Base-by-base conservation (phyloP, 352 stramenopile genomes). In the Phytophthora kernoviae region DNA sequence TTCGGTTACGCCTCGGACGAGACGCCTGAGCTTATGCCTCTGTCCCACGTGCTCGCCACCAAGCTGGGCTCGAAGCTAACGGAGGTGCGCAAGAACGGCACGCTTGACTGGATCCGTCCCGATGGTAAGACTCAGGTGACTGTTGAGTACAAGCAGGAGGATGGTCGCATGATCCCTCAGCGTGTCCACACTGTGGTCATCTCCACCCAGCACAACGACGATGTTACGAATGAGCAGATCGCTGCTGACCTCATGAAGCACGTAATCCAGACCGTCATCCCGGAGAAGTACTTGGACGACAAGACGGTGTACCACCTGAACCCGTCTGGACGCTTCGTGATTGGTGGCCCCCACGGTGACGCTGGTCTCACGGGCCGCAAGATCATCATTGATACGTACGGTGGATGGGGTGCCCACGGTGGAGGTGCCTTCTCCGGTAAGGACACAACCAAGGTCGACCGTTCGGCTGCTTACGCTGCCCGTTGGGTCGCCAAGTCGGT, bases 251-350 rank as follows among this genome's bases (percentile, higher is more conserved):
- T 99, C 5, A 98, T 99, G 88, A 98, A 99, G 82, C 91, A 99
- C 79, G 97, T 99, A 10, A 99, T 99, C 63, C 97, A 98, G 75
- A 87, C 92, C 2, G 97, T 99, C 33, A 93, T 99, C 58, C 97
- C 97, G 10, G 97, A 96, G 67, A 98, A 99, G 84, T 99, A 99
- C 85, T 73, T 99, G 1, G 97, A 99, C 72, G 96, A 99, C 70
- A 96, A 99, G 69, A 99, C 98, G 43, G 96, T 99, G 62, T 99
- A 99, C 88, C 96, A 99, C 89, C 78, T 99, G 65, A 99, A 99
- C 81, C 98, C 98, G 34, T 99, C 94, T 59, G 97, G 97, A 63
- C 86, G 97, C 48, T 99, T 99, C 75, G 96, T 99, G 20, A 99
- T 99, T 74, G 98, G 98, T 55, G 98, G 98, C 55, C 98, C 98